Conservation (phyloP, 2,329 filamentous ascomycete genomes). For the Nemania sp. region DNA sequence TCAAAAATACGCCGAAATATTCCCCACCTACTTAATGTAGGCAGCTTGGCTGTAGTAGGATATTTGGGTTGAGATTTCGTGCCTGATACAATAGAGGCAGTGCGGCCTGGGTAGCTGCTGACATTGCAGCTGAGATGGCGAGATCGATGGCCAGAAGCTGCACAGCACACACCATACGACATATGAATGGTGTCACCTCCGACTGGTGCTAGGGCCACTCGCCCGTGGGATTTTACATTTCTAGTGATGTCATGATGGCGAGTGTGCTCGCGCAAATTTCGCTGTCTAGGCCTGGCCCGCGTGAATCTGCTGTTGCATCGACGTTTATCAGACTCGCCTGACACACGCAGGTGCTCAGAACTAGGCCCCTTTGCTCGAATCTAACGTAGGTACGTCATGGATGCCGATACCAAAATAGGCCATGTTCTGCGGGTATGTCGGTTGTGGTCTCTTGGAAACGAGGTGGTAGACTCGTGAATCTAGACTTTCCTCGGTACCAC, state of each 20-base stretch:
- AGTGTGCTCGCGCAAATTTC: neutral
- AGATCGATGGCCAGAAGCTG: conserved; percentile 22
- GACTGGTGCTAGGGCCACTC: neutral
- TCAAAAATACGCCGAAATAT: neutral
- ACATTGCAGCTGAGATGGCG: conserved; percentile 19
- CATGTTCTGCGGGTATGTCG: conserved; percentile 13
- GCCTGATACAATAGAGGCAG: conserved; percentile 1
- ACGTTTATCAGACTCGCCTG: neutral
- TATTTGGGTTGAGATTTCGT: neutral
- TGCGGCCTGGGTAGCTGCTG: conserved; percentile 9
- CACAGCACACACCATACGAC: conserved; percentile 17
- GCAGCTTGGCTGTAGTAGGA: neutral
- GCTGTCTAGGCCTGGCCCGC: neutral
- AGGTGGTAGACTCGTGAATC: conserved; percentile 10
- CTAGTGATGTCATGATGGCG: neutral
- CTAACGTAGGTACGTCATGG: neutral
- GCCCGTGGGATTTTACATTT: neutral
- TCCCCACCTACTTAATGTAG: too few relatives aligned
- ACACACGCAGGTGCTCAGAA: conserved; percentile 6
- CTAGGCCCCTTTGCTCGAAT: neutral
- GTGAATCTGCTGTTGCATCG: neutral
- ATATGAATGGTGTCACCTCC: conserved; percentile 10
- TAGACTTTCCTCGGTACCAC: conserved; percentile 6
- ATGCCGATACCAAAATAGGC: conserved; percentile 18
- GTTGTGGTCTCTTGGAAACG: conserved; percentile 19